Evolutionary conservation across 352 stramenopile species (phyloP), one percentile per base, ranked within the genome.

Genomic region (Phytophthora foliorum): DNA sequence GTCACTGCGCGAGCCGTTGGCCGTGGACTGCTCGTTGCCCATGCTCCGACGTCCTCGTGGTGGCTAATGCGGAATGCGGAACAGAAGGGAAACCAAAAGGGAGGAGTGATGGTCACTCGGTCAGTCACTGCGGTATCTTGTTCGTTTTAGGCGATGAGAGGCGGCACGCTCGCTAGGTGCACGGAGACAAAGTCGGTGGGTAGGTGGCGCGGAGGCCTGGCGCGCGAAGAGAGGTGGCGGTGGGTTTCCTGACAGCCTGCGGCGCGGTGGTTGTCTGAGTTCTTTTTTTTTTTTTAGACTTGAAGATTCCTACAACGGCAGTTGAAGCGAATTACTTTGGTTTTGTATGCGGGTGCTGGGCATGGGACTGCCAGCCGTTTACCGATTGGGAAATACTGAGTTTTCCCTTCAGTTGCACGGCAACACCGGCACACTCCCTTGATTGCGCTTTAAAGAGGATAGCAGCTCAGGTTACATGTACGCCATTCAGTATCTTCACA

Each of bases 21-120:
- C 63, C 24, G 73, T 85, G 22, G 80, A 88, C 62, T 88, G 74
- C 57, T 88, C 80, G 70, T 88, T 88, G 54, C 80, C 80, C 80
- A 88, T 88, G 29, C n/a, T 36, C 41, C 21, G 27, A 19, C 4
- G 13, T 10, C 22, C 55, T 9, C 13, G 17, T 24, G 31, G 27
- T 10, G 24, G 36, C 24, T 24, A 50, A 25, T 57, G 57, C 39
- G 21, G 29, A 66, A 55, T 58, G 62, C 27, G 25, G 54, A 66
- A 51, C 27, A n/a, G 54, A 66, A 51, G 36, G 36, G 44, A 55
- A 51, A 41, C 22, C 17, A 53, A 59, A 31, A 21, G n/a, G 27
- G 4, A 69, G 45, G 68, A 76, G 57, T 76, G 68, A 72, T 76
- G 68, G 62, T 72, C 68, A 53, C 45, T 50, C 17, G 34, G 11